Percentiles rank a stretch among this genome's conserved stretches.
These are phyloP conservation scores for Colletotrichum acutatum DNA, from an alignment of 2,329 filamentous ascomycete species.

Conservation along the genomic window DNA sequence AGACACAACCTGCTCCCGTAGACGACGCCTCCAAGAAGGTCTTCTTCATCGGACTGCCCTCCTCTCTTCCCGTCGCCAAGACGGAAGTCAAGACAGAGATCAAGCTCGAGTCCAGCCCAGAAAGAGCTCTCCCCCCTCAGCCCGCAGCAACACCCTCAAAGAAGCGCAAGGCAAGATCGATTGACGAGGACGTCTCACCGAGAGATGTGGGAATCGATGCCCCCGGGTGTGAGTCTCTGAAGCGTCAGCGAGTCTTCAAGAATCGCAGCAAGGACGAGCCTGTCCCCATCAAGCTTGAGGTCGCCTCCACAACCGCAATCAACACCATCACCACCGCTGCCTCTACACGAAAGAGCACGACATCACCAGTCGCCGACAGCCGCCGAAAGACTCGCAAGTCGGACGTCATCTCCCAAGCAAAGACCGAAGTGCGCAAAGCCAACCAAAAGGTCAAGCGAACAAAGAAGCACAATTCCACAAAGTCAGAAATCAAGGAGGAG, in stretches of 20 bases:
- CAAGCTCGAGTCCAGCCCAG: constrained; percentile 22
- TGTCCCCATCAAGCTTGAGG: constrained; percentile 30
- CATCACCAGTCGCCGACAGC: not conserved
- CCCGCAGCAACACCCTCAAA: constrained; percentile 15
- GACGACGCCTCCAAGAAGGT: constrained; percentile 31
- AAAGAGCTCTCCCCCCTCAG: constrained; percentile 1
- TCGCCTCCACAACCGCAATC: not conserved
- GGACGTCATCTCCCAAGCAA: constrained; percentile 42
- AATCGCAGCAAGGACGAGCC: constrained; percentile 30
- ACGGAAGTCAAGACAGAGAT: constrained; percentile 15
- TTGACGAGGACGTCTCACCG: constrained; percentile 21
- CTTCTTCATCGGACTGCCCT: constrained; percentile 29
- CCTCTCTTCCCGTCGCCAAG: constrained; percentile 15
- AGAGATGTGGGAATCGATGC: not conserved
- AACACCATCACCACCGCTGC: not conserved
- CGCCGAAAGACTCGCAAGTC: constrained; percentile 43
- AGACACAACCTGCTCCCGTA: constrained; percentile 8
- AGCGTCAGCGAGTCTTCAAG: constrained; percentile 31
- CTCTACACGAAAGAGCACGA: constrained; percentile 14
- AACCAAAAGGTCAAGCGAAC: constrained; percentile 30
- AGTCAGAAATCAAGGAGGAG: constrained; percentile 41
- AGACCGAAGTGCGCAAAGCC: constrained; percentile 41
- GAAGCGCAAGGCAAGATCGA: constrained; percentile 30
- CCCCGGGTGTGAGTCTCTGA: constrained; percentile 8
- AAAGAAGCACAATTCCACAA: constrained; percentile 34